These are phyloP conservation scores for Fusarium multiceps DNA, from an alignment of 2,329 filamentous ascomycete genomes.

Conservation along the genomic window DNA sequence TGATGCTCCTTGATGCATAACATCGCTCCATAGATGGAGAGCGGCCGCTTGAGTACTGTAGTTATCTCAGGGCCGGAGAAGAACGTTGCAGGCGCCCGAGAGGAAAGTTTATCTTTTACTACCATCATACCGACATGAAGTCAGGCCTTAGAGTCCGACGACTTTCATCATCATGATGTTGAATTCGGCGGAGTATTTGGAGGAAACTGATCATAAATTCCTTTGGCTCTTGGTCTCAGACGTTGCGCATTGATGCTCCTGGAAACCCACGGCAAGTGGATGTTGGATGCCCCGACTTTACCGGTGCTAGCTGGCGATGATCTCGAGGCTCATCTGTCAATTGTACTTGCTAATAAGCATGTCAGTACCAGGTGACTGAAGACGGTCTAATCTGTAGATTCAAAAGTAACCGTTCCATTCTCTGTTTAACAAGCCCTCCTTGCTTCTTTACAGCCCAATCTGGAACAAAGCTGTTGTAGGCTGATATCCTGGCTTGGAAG, in stretches of 20 bases:
- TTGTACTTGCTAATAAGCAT: not conserved
- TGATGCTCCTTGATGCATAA: slow-evolving; percentile 23
- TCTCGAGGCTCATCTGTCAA: not conserved
- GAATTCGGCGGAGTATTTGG: not conserved
- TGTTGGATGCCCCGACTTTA: not conserved
- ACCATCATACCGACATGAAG: slow-evolving; percentile 5
- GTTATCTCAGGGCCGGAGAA: slow-evolving; percentile 8
- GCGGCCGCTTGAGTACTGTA: not conserved
- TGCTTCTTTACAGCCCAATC: not conserved
- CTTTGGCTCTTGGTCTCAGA: not conserved
- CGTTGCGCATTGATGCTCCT: slow-evolving; percentile 15
- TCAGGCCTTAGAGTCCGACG: not conserved
- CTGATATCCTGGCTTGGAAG: not conserved
- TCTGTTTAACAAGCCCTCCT: not conserved
- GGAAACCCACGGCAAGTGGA: slow-evolving; percentile 1
- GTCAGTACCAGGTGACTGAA: too few species aligned
- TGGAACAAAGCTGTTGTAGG: not conserved
- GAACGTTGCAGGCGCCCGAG: slow-evolving; percentile 31
- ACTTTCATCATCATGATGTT: slow-evolving; percentile 2
- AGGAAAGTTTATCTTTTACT: slow-evolving; percentile 22
- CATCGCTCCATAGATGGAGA: slow-evolving; percentile 4
- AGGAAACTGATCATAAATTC: not conserved
- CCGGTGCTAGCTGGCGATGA: not conserved
- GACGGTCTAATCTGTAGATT: not conserved
- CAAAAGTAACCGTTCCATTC: not conserved